Evolutionary conservation across 164 flowering plant species (phyloP), one percentile per base, ranked within the genome.

Genomic region (Houttuynia cordata): DNA sequence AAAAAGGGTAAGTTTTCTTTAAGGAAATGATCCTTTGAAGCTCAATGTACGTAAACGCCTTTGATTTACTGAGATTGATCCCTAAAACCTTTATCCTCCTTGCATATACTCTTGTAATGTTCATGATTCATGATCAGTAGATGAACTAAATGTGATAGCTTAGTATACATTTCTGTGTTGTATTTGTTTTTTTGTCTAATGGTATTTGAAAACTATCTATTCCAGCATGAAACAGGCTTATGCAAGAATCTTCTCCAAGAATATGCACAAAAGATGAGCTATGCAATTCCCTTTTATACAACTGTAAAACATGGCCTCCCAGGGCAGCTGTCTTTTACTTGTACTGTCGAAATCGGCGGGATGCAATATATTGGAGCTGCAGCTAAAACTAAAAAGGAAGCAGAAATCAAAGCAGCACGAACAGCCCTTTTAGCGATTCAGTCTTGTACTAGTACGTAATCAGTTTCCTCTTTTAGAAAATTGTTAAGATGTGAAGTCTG

Each of bases 161-260:
- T 30, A 30, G 6, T 30, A 30, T 30, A 30, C 37, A 6, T 30
- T 30, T 30, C 37, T 2, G 37, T 30, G 4, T 30, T 30, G 2
- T 30, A 21, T 24, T 24, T 24, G 34, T 56, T 15, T 25, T 24
- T 17, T 21, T 25, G 21, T 56, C 22, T 30, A 17, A 18, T 57
- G 52, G 50, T 61, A 30, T 64, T 65, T 51, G 21, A 5, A 12
- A 45, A 54, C 14, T 24, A 23, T 54, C 8, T 17, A 8, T 57
- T 51, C 20, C 86, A 94, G 97, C 90, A 85, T 61, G 93, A 88
- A 68, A 87, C 89, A 23, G 97, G 99, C 4, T 69, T 94, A 39
- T 88, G 97, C 83, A 94, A 94, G 69, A 94, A 94, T 71, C 70
- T 85, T 39, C 88, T 94, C 55, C 99, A 94, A 71, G 99, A 91